Percentiles rank a stretch among this genome's conserved stretches.
phyloP scores from a whole-genome alignment of 108 stramenopile genomes.

The Cyclotella baltica region DNA sequence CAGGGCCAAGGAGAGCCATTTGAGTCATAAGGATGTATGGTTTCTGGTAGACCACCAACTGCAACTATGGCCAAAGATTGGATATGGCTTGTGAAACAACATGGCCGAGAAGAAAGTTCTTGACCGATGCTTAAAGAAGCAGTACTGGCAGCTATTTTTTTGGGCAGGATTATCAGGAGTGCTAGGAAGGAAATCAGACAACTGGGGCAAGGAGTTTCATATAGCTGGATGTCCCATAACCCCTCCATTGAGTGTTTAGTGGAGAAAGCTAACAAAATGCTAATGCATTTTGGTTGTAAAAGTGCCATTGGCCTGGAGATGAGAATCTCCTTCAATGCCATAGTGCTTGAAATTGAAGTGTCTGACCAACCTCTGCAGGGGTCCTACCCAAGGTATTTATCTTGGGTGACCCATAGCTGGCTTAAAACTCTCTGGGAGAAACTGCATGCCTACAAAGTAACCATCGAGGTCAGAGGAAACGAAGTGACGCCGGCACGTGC shows the following conservation, averaged over 20 bases:
- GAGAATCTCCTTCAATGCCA: not conserved
- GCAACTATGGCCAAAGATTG: slow-evolving; percentile 18
- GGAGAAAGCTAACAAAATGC: not conserved
- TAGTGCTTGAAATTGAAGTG: not conserved
- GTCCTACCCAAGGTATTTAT: not conserved
- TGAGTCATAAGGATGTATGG: not conserved
- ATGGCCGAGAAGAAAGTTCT: not conserved
- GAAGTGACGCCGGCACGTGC: not conserved
- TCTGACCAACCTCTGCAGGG: not conserved
- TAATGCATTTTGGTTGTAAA: not conserved
- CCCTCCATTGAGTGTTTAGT: not conserved
- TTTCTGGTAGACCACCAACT: slow-evolving; percentile 8
- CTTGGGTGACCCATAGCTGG: not conserved
- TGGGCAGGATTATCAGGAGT: too few species aligned
- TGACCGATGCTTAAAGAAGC: not conserved
- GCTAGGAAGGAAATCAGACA: too few species aligned
- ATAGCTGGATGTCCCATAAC: too few species aligned
- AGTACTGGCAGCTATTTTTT: not conserved
- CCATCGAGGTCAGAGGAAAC: not conserved
- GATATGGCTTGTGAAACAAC: slow-evolving; percentile 15
- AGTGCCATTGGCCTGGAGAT: not conserved
- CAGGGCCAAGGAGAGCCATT: not conserved
- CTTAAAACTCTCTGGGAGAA: not conserved
- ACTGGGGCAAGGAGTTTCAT: too few species aligned
- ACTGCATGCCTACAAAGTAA: not conserved